phyloP scores from a whole-genome alignment of 2,329 filamentous ascomycete species.

The Aureobasidium mangrovei region DNA sequence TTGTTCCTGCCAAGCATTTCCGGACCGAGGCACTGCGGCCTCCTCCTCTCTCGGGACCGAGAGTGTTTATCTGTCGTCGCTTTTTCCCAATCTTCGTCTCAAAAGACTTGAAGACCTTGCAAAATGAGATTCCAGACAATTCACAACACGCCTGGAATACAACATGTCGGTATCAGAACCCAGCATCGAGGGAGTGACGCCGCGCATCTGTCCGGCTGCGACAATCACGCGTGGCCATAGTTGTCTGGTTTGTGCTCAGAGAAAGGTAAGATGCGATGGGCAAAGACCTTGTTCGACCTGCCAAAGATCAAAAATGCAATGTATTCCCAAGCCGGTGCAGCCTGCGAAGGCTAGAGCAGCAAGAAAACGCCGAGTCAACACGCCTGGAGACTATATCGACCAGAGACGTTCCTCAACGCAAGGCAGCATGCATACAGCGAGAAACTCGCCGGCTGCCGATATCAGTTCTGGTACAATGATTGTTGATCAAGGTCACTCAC shows the following conservation, averaged over 20 bases:
- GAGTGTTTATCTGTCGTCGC: background rate
- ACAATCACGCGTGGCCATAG: constrained; percentile 16
- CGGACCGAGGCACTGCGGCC: background rate
- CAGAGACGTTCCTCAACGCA: too few species aligned
- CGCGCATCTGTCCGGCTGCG: background rate
- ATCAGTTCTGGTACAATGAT: constrained; percentile 21
- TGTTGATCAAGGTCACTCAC: constrained; percentile 28
- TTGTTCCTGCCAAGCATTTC: background rate
- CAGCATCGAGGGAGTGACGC: too few species aligned
- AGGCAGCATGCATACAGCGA: background rate
- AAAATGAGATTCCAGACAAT: too few species aligned
- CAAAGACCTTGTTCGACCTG: constrained; percentile 29
- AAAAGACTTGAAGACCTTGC: background rate
- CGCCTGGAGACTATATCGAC: constrained; percentile 12
- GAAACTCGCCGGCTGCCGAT: background rate
- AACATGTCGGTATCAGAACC: too few species aligned
- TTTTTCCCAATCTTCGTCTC: background rate
- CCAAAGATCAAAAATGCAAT: constrained; percentile 28
- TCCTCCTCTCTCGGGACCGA: background rate
- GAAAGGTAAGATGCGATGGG: constrained; percentile 36
- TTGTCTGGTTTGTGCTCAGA: constrained; percentile 25
- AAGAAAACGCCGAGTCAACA: constrained; percentile 25
- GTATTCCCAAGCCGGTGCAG: constrained; percentile 34
- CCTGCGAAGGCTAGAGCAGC: constrained; percentile 33
- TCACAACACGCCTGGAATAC: too few species aligned